phyloP scores from a whole-genome alignment of 202 grass and related monocot genomes.

The Eragrostis tef region DNA sequence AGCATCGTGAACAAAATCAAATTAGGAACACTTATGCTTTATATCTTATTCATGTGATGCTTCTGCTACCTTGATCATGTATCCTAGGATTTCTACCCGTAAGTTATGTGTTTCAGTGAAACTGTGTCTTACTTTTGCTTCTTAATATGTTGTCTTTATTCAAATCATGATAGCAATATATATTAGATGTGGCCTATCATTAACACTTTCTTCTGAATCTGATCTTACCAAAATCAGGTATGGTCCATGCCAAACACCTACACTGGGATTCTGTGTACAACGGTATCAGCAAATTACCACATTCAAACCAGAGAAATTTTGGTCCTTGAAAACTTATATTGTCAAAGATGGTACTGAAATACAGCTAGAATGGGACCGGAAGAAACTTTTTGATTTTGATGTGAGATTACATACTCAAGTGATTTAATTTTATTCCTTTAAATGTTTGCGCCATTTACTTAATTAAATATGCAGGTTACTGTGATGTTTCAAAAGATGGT shows the following conservation, averaged over 20 bases:
- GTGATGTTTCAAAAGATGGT: slow-evolving; percentile 97
- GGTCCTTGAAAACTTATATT: slow-evolving; percentile 85
- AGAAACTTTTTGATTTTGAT: slow-evolving; percentile 87
- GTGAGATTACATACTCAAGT: slow-evolving; percentile 56
- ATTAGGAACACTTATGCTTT: neutral
- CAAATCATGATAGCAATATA: slow-evolving; percentile 28
- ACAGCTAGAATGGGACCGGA: slow-evolving; percentile 84
- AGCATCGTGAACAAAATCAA: neutral
- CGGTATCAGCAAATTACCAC: slow-evolving; percentile 91
- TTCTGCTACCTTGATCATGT: neutral
- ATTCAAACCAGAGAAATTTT: slow-evolving; percentile 99
- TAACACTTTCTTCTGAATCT: slow-evolving; percentile 22
- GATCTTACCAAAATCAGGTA: slow-evolving; percentile 63
- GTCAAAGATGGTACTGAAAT: slow-evolving; percentile 81
- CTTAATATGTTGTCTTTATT: neutral
- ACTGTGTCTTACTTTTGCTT: neutral
- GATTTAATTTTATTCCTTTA: slow-evolving; percentile 34
- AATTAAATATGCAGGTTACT: slow-evolving; percentile 68
- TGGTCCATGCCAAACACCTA: slow-evolving; percentile 98
- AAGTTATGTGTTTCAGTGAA: neutral
- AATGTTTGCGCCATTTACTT: slow-evolving; percentile 23
- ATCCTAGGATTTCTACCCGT: neutral
- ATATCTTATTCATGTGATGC: neutral
- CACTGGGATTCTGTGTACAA: slow-evolving; percentile 93
- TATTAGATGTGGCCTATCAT: slow-evolving; percentile 19